phyloP scores from a whole-genome alignment of 2,329 filamentous ascomycete species.

The Parastagonospora avenae region DNA sequence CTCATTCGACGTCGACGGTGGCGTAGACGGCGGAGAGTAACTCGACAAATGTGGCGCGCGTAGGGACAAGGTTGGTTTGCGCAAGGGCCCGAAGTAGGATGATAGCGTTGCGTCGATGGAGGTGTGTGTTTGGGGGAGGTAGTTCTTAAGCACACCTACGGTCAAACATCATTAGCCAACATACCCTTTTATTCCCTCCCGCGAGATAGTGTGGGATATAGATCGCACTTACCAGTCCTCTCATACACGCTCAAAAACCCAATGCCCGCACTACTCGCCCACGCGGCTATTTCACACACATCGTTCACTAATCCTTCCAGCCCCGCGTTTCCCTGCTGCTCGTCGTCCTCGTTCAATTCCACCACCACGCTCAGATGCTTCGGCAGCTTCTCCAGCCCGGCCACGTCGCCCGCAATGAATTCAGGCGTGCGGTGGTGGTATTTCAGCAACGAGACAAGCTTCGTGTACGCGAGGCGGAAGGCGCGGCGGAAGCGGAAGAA shows the following conservation, averaged over 20 bases:
- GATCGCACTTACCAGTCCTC: conserved; percentile 70
- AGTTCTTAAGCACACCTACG: conserved; percentile 83
- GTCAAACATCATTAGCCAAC: not conserved
- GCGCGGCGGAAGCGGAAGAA: conserved; percentile 82
- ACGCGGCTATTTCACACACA: conserved; percentile 87
- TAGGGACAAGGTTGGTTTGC: conserved; percentile 72
- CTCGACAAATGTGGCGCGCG: conserved; percentile 72
- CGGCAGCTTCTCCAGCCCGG: conserved; percentile 73
- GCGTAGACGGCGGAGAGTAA: conserved; percentile 56
- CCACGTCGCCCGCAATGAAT: conserved; percentile 86
- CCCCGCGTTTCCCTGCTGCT: conserved; percentile 69
- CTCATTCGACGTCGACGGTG: conserved; percentile 39
- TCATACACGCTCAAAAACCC: conserved; percentile 90
- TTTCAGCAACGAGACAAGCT: conserved; percentile 79
- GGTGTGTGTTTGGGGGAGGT: conserved; percentile 82
- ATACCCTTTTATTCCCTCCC: not conserved
- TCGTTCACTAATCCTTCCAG: conserved; percentile 87
- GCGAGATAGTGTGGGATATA: not conserved
- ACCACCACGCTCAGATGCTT: conserved; percentile 88
- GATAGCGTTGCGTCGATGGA: conserved; percentile 79
- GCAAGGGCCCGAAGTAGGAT: conserved; percentile 78
- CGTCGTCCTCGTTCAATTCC: conserved; percentile 68
- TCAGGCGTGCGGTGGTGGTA: conserved; percentile 97
- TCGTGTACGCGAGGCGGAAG: conserved; percentile 78
- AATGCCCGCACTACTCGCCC: conserved; percentile 90